A percentile compares a stretch with the other conserved stretches of the same genome.
These are phyloP conservation scores for Bryoerythrophyllum caledonicum DNA, from an alignment of 225 moss, liverwort and hornwort species.

Conservation along the genomic window DNA sequence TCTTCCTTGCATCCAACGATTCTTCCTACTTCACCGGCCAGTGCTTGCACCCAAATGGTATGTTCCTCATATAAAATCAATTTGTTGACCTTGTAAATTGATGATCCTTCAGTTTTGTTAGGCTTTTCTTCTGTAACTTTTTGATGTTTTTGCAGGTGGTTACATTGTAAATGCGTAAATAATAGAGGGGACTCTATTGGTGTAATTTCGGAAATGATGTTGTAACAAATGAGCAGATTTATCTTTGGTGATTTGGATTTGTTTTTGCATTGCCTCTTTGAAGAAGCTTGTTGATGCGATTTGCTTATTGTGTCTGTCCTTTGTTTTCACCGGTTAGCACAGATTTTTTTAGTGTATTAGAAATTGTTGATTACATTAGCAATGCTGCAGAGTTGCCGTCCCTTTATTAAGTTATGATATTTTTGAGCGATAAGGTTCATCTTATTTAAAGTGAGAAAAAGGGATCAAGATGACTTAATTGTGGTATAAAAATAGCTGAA, in stretches of 20 bases:
- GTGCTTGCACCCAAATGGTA: conserved; percentile 90
- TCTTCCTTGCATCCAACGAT: conserved; percentile 87
- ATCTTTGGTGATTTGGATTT: not conserved
- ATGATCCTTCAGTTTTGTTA: not conserved
- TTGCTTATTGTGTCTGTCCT: no score
- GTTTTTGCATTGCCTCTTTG: not conserved
- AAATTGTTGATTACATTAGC: not conserved
- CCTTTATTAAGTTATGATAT: no score
- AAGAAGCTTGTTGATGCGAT: not conserved
- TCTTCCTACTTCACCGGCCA: conserved; percentile 81
- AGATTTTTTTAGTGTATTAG: not conserved
- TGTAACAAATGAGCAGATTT: not conserved
- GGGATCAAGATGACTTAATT: no score
- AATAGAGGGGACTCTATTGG: not conserved
- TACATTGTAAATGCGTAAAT: conserved; percentile 43
- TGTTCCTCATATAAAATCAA: no score
- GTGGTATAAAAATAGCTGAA: no score
- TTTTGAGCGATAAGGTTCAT: no score
- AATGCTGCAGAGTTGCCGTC: no score
- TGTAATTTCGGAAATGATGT: not conserved
- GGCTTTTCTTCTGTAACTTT: no score
- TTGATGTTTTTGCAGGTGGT: conserved; percentile 32
- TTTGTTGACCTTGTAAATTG: no score
- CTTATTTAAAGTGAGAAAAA: no score
- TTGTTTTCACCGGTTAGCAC: not conserved